phyloP scores from a whole-genome alignment of 768 basidiomycete genomes.

The Lyophyllum atratum region DNA sequence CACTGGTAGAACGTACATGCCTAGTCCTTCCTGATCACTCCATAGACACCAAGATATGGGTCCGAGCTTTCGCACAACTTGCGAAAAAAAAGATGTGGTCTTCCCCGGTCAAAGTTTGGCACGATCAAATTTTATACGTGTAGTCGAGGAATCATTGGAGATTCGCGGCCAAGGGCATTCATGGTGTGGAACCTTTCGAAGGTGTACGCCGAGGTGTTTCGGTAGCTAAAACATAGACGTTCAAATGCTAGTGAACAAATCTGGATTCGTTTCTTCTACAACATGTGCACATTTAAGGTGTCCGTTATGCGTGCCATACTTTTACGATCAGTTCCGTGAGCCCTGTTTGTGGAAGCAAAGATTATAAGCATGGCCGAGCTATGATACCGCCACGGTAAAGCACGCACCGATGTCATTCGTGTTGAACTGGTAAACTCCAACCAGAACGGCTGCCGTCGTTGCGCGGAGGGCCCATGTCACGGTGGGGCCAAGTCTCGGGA shows the following conservation, averaged over 20 bases:
- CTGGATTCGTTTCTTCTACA: slow-evolving; percentile 7
- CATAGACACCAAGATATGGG: too few relatives aligned
- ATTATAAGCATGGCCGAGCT: not conserved
- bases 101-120: too few relatives aligned
- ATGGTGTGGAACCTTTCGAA: too few relatives aligned
- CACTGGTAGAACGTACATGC: too few relatives aligned
- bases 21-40: too few relatives aligned
- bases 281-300: not conserved
- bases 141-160: too few relatives aligned
- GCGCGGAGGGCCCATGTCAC: slow-evolving; percentile 76
- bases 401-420: slow-evolving; percentile 94
- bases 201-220: too few relatives aligned
- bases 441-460: slow-evolving; percentile 77
- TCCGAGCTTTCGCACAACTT: too few relatives aligned
- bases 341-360: slow-evolving; percentile 45
- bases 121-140: too few relatives aligned
- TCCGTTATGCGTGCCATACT: slow-evolving; percentile 74
- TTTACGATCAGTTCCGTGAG: slow-evolving; percentile 83
- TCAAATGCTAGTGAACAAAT: not conserved
- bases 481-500: slow-evolving; percentile 74
- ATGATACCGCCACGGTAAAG: not conserved
- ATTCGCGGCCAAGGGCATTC: too few relatives aligned
- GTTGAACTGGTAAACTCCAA: slow-evolving; percentile 97
- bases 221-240: not conserved
- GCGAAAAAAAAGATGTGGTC: too few relatives aligned